Percentiles rank a stretch among this genome's conserved stretches.
phyloP scores from a whole-genome alignment of 345 rosid genomes.

The Moringa oleifera region DNA sequence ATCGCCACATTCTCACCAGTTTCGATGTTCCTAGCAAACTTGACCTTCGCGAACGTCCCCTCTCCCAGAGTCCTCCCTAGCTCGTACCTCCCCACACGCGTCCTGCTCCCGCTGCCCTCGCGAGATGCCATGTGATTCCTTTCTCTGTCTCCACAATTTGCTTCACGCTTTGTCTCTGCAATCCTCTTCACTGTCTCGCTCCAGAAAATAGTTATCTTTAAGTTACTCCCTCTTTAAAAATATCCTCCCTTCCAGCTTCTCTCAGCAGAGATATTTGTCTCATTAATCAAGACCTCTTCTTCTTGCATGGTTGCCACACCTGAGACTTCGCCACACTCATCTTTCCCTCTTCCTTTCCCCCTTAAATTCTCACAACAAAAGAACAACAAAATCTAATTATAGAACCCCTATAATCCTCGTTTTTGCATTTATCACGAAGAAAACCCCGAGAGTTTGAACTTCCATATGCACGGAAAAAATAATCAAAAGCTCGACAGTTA shows the following conservation, averaged over 20 bases:
- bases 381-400: not conserved
- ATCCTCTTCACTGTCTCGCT: not conserved
- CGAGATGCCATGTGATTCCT: slow-evolving; percentile 46
- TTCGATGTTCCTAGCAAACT: slow-evolving; percentile 73
- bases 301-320: slow-evolving; percentile 99
- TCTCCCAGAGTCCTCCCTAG: slow-evolving; percentile 89
- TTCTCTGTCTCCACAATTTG: not conserved
- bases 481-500: too few species aligned
- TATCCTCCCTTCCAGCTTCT: slow-evolving; percentile 1
- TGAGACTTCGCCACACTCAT: slow-evolving; percentile 89
- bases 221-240: not conserved
- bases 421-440: too few species aligned
- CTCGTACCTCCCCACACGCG: slow-evolving; percentile 98
- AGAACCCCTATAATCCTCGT: too few species aligned
- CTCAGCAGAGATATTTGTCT: not conserved
- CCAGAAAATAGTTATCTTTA: not conserved
- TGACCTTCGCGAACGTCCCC: slow-evolving; percentile 97
- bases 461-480: too few species aligned
- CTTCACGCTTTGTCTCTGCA: not conserved
- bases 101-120: slow-evolving; percentile 37
- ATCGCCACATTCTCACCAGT: slow-evolving; percentile 82
- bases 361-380: too few species aligned
- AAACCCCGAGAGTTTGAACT: too few species aligned
- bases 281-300: slow-evolving; percentile 74
- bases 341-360: not conserved